These are phyloP conservation scores for Termitomyces sp. DNA, from an alignment of 768 basidiomycete species.

Conservation along the genomic window DNA sequence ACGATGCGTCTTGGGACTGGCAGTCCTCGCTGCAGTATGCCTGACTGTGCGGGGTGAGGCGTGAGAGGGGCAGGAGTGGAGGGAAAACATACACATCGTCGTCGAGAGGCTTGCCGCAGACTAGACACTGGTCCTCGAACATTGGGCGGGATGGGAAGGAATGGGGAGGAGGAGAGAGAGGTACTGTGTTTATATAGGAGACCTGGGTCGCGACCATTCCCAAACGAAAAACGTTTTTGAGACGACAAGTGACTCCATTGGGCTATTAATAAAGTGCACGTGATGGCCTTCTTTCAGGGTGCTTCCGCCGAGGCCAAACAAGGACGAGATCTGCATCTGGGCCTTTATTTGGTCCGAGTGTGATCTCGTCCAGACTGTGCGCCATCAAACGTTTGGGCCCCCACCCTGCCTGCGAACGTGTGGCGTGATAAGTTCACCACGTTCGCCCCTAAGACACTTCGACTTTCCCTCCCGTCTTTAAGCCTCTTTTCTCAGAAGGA, in stretches of 20 bases:
- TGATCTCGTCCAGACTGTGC: slow-evolving; percentile 14
- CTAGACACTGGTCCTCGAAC: slow-evolving; percentile 78
- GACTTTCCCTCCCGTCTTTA: neutral
- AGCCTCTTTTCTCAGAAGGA: neutral
- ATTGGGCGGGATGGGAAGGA: slow-evolving; percentile 28
- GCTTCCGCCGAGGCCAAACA: slow-evolving; percentile 13
- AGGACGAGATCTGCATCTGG: slow-evolving; percentile 10
- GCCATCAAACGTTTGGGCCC: slow-evolving; percentile 27
- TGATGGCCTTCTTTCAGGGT: slow-evolving; percentile 14
- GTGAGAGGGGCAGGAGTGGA: slow-evolving; percentile 11
- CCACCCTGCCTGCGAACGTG: slow-evolving; percentile 20
- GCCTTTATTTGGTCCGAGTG: neutral
- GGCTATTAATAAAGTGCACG: slow-evolving; percentile 19
- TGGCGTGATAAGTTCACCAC: slow-evolving; percentile 22
- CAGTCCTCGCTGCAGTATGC: slow-evolving; percentile 73
- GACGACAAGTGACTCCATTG: slow-evolving; percentile 27
- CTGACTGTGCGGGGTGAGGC: slow-evolving; percentile 39
- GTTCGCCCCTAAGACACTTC: slow-evolving; percentile 5
- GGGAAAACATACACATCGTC: slow-evolving; percentile 52
- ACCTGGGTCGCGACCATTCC: slow-evolving; percentile 30
- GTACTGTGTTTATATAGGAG: slow-evolving; percentile 30
- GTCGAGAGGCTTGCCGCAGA: slow-evolving; percentile 61
- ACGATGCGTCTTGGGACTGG: slow-evolving; percentile 54
- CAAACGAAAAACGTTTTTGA: slow-evolving; percentile 31
- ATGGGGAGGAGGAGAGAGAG: slow-evolving; percentile 10